Evolutionary conservation across 345 rosid species (phyloP), one percentile per base, ranked within the genome.

Genomic region (Bruguiera gymnorhiza): DNA sequence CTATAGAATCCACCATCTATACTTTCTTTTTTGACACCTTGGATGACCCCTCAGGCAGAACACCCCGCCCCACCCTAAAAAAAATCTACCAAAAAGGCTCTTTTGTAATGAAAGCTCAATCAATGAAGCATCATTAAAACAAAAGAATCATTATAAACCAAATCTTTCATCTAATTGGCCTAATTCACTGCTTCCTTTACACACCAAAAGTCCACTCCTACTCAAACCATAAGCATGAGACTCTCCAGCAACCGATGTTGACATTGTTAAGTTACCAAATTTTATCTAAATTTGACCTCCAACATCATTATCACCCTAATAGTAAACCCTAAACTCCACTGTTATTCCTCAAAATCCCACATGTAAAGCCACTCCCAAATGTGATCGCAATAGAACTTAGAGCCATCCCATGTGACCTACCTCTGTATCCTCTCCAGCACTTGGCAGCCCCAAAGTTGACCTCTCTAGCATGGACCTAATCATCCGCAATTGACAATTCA

Each of bases 221-320:
- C 77, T 54, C 71, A 83, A 53, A 23, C 93, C 88, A 71, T 87
- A 88, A 62, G 72, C 93, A 69, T 84, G 87, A 37, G 86, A 76
- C 26, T 67, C 76, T 55, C 87, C 88, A 18, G 86, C 81, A 55
- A 80, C 83, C 39, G 84, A 73, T 52, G 57, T 79, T 21, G 57
- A 43, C 88, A 88, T 84, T 13, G 81, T 64, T 62, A 75, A 65
- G 61, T 80, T 76, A 5, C 77, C 73, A 63, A 81, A 83, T 70
- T 75, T 79, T 62, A 51, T 69, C 57, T 81, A 79, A 65, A 86
- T 84, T 70, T 73, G 70, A 30, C 29, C 73, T 8, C 69, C 84
- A 13, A 65, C 70, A 24, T 60, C 59, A 70, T 56, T 64, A 36
- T 32, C 21, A 37, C 88, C 90, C 93, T 86, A 86, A 55, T 87